These are phyloP conservation scores for Candida broadrunensis DNA, from an alignment of 805 yeast species.

Conservation along the genomic window DNA sequence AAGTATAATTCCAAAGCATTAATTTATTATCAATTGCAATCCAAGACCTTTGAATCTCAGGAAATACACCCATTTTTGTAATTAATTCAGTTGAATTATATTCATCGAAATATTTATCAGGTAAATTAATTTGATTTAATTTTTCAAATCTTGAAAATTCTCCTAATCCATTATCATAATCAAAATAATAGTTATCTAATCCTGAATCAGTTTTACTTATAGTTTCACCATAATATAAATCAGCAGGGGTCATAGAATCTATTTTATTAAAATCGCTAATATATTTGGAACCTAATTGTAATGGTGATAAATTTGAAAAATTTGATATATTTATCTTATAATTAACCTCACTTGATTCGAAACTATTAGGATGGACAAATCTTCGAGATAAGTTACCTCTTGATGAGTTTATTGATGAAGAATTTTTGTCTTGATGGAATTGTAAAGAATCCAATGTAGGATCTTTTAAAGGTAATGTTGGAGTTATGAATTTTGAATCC, in stretches of 20 bases:
- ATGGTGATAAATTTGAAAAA: conserved; percentile 49
- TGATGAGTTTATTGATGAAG: conserved; percentile 12
- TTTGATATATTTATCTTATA: conserved; percentile 47
- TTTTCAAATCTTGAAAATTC: conserved; percentile 76
- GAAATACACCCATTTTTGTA: conserved; percentile 79
- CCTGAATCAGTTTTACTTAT: conserved; percentile 45
- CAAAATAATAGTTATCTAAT: conserved; percentile 64
- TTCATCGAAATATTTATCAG: conserved; percentile 76
- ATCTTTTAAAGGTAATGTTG: conserved; percentile 28
- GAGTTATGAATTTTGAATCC: conserved; percentile 25
- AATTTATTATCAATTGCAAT: conserved; percentile 76
- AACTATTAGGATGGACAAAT: conserved; percentile 29
- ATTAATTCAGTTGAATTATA: conserved; percentile 62
- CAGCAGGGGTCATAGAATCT: conserved; percentile 58
- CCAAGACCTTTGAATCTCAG: conserved; percentile 83
- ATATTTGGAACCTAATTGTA: conserved; percentile 61
- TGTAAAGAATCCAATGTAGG: conserved; percentile 23
- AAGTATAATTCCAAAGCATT: conserved; percentile 78
- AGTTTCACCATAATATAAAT: conserved; percentile 52
- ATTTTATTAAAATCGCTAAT: conserved; percentile 55
- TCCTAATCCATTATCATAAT: conserved; percentile 41
- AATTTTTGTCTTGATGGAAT: conserved; percentile 27
- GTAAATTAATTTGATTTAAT: conserved; percentile 64
- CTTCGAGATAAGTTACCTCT: conserved; percentile 24
- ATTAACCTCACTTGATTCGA: conserved; percentile 38